phyloP scores from a whole-genome alignment of 768 basidiomycete genomes.

The Suillus lakei region DNA sequence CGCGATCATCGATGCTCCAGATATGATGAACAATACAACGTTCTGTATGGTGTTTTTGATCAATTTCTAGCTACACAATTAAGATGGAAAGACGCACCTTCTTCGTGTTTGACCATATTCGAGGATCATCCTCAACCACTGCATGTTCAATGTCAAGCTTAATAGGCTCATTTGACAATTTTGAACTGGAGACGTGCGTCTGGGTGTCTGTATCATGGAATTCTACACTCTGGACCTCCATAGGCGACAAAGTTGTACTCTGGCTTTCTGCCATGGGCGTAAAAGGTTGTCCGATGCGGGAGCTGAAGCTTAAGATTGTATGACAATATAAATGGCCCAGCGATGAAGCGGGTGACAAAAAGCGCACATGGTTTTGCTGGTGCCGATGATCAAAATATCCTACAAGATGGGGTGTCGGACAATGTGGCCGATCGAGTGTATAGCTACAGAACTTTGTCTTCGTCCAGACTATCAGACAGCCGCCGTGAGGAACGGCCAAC shows the following conservation, averaged over 20 bases:
- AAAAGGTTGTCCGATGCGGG: background rate
- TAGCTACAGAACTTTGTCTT: background rate
- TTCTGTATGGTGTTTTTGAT: conserved; percentile 16
- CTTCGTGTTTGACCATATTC: conserved; percentile 56
- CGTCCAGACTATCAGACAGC: background rate
- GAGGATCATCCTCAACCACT: conserved; percentile 61
- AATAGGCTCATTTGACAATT: background rate
- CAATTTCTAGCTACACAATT: background rate
- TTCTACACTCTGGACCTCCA: background rate
- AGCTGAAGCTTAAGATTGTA: background rate
- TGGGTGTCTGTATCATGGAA: background rate
- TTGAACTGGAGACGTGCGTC: background rate
- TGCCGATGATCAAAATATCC: background rate
- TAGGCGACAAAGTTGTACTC: conserved; percentile 9
- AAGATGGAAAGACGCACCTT: conserved; percentile 46
- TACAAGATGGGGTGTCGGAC: background rate
- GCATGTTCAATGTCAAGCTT: conserved; percentile 41
- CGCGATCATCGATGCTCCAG: conserved; percentile 33
- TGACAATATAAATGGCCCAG: background rate
- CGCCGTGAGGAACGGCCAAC: background rate
- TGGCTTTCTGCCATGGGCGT: conserved; percentile 11
- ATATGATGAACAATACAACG: conserved; percentile 29
- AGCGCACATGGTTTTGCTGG: background rate
- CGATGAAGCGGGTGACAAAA: background rate
- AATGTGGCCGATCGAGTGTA: background rate